Evolutionary conservation across 176 grass and related monocot genomes (phyloP), one percentile per base, ranked within the genome.

Genomic region (Oryza brachyantha): DNA sequence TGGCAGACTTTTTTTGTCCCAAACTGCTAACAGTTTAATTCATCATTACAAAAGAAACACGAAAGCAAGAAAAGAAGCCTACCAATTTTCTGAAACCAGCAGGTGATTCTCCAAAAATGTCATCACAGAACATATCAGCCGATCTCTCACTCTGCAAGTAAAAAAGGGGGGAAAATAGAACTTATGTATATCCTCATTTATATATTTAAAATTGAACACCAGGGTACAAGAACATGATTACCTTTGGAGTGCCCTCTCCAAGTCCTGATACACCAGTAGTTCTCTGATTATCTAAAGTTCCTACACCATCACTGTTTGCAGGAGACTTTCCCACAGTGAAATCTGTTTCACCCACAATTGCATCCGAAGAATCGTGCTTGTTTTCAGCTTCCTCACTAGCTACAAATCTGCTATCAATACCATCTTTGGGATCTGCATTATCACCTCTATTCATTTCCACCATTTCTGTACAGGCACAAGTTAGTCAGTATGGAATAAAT

Each of bases 21-120:
- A 52, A 21, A 8, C 17, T 8, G 6, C 8, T 52, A 19, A 19
- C 48, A n/a, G 48, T 21, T 65, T 38, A 35, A 27, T 64, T 32
- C 10, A 34, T 0, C 4, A 48, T 27, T 14, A 39, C 17, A 10
- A 77, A 77, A 45, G 62, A 9, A 64, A 24, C 10, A 48, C 1
- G 34, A 79, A 75, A 10, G n/a, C n/a, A n/a, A 50, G 37, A 42
- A 21, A 77, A 67, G 71, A 83, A 55, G 17, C 50, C 70, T 93
- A 99, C 96, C 83, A 19, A 67, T 85, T 93, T 99, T 54, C 88
- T 79, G 76, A 96, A 64, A 79, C 88, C 91, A 52, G 81, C 74
- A 77, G 96, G 92, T 64, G 96, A 95, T 86, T 96, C 96, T 74
- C 96, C 96, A 50, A 96, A 99, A 73, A 96, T 99, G 83, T 96